A percentile compares a stretch with the other conserved stretches of the same genome.
Conservation (phyloP, 192 early-diverging fungal genomes). For the Podila minutissima region DNA sequence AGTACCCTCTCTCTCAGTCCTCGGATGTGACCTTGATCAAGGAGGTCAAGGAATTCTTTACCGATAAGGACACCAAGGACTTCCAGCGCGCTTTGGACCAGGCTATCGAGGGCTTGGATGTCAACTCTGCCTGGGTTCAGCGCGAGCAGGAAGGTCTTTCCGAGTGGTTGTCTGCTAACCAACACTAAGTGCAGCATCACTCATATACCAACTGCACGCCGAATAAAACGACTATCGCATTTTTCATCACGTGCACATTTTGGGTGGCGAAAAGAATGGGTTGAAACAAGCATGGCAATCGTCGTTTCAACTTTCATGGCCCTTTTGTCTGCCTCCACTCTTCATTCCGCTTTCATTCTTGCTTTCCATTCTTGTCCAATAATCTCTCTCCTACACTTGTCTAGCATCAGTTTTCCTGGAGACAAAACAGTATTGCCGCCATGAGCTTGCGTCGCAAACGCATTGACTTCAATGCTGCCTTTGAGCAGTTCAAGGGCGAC, state of each 20-base stretch:
- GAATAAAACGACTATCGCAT: no score
- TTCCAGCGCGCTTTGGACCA: constrained; percentile 76
- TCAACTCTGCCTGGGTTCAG: constrained; percentile 65
- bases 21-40: constrained; percentile 62
- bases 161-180: constrained; percentile 52
- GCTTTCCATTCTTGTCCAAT: no score
- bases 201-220: no score
- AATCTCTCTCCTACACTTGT: no score
- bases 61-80: constrained; percentile 71
- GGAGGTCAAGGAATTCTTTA: constrained; percentile 74
- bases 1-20: constrained; percentile 54
- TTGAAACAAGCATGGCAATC: no score
- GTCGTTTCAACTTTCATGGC: no score
- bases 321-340: no score
- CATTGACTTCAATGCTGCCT: constrained; percentile 61
- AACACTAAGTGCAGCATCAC: constrained; percentile 17
- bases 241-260: no score
- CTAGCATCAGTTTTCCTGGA: no score
- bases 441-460: constrained; percentile 66
- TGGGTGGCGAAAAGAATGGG: no score
- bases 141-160: constrained; percentile 69
- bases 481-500: constrained; percentile 56
- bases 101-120: constrained; percentile 74
- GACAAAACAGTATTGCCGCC: no score
- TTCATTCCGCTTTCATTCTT: no score